Evolutionary conservation across 768 basidiomycete genomes (phyloP).

Genomic region (Phlebiopsis flavidoalba): DNA sequence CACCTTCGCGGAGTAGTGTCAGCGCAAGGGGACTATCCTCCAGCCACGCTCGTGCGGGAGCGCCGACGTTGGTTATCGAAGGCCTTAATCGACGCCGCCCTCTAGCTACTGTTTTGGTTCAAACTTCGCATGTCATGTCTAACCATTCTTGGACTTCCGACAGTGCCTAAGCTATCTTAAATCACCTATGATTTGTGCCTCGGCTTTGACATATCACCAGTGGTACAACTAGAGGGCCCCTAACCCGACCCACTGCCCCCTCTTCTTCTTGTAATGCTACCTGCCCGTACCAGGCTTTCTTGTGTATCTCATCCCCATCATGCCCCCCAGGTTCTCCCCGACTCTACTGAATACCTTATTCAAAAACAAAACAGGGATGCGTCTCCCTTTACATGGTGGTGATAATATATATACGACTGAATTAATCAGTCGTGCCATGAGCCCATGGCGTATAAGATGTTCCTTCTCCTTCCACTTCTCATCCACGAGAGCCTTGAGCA

Average conservation of each 20-base stretch:
- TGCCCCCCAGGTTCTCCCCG: background rate
- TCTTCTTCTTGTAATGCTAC: conserved; percentile 6
- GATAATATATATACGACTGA: background rate
- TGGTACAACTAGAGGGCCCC: background rate
- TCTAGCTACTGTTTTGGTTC: background rate
- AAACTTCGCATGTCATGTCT: background rate
- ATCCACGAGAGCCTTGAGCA: conserved; percentile 49
- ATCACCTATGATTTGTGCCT: background rate
- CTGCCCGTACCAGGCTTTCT: background rate
- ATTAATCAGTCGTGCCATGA: conserved; percentile 6
- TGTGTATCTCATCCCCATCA: conserved; percentile 5
- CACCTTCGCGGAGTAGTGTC: conserved; percentile 23
- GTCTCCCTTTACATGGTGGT: background rate
- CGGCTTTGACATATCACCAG: conserved; percentile 1
- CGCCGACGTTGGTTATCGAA: conserved; percentile 26
- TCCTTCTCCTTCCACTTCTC: conserved; percentile 50
- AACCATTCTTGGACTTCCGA: background rate
- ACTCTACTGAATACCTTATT: background rate
- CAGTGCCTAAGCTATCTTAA: background rate
- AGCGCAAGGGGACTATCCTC: conserved; percentile 36
- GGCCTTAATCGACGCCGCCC: conserved; percentile 10
- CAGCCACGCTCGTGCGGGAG: conserved; percentile 29
- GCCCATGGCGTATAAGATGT: conserved; percentile 38
- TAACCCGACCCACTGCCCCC: too few relatives aligned
- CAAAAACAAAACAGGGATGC: background rate